phyloP scores from a whole-genome alignment of 345 rosid genomes.

The Boechera retrofracta region DNA sequence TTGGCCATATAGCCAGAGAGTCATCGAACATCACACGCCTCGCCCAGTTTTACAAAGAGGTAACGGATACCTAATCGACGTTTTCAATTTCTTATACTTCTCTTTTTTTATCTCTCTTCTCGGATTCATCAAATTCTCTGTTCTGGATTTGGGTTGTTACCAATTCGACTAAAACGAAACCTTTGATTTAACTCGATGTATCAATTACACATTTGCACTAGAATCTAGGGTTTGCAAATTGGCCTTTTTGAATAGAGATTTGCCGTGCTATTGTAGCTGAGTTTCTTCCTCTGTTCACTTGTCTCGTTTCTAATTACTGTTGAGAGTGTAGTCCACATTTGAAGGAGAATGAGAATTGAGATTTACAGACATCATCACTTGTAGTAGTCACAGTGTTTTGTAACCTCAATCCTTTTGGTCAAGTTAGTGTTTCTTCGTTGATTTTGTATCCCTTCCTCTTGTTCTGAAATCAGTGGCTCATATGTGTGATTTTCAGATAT shows the following conservation, averaged over 20 bases:
- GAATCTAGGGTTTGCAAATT: slow-evolving; percentile 11
- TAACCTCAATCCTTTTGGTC: not conserved
- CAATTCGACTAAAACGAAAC: not conserved
- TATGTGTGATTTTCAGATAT: slow-evolving; percentile 47
- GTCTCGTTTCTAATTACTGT: not conserved
- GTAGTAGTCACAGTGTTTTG: not conserved
- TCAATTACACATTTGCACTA: not conserved
- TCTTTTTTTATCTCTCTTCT: not conserved
- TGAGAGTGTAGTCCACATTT: not conserved
- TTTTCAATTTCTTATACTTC: not conserved
- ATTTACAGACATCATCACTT: not conserved
- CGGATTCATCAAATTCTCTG: slow-evolving; percentile 1
- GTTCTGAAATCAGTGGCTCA: not conserved
- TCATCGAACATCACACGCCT: slow-evolving; percentile 75
- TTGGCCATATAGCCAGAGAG: slow-evolving; percentile 87
- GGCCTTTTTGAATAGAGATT: not conserved
- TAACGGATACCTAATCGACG: not conserved
- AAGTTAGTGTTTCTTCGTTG: not conserved
- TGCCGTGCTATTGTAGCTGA: not conserved
- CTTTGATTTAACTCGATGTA: not conserved
- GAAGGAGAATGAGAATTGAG: not conserved
- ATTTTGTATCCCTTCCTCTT: not conserved
- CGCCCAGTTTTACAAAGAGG: slow-evolving; percentile 82
- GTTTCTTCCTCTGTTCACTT: not conserved
- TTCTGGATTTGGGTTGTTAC: not conserved